A percentile compares a stretch with the other conserved stretches of the same genome.
Conservation (phyloP, 495 filamentous ascomycete genomes). For the Massariosphaeria phaeospora region DNA sequence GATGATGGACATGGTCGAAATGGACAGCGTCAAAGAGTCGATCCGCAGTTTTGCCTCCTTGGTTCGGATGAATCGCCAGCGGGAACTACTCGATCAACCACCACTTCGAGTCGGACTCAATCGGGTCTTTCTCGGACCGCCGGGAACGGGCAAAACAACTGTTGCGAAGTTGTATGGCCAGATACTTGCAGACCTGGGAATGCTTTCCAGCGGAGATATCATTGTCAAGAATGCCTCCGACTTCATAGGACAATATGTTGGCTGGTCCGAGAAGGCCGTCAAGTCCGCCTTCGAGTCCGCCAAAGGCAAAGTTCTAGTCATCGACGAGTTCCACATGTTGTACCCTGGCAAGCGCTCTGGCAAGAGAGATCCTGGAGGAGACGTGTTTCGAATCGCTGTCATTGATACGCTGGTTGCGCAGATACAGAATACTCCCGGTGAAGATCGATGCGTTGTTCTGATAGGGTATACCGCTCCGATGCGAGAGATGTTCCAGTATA, state of each 20-base stretch:
- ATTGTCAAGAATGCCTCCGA: slow-evolving; percentile 68
- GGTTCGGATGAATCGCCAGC: slow-evolving; percentile 56
- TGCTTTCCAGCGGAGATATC: slow-evolving; percentile 36
- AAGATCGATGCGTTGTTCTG: slow-evolving; percentile 72
- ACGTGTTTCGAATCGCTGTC: slow-evolving; percentile 45
- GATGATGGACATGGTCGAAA: slow-evolving; percentile 56
- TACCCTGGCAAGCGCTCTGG: slow-evolving; percentile 39
- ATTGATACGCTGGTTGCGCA: slow-evolving; percentile 73
- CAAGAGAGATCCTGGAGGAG: too few species aligned
- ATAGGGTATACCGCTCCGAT: slow-evolving; percentile 77
- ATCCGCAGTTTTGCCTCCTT: slow-evolving; percentile 53
- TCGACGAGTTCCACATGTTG: slow-evolving; percentile 69
- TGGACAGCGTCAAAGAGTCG: slow-evolving; percentile 59
- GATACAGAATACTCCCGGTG: slow-evolving; percentile 69
- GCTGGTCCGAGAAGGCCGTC: slow-evolving; percentile 64
- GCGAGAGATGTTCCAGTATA: slow-evolving; percentile 71
- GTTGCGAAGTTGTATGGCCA: slow-evolving; percentile 61
- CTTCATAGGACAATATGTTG: slow-evolving; percentile 60
- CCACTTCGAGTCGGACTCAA: slow-evolving; percentile 59
- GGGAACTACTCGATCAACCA: slow-evolving; percentile 57
- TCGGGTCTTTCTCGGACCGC: slow-evolving; percentile 63
- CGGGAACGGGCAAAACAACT: slow-evolving; percentile 72
- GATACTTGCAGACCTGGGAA: slow-evolving; percentile 36
- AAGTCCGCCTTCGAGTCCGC: slow-evolving; percentile 64
- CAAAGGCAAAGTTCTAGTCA: slow-evolving; percentile 68